Conservation (phyloP, 345 rosid species). For the Eutrema yunnanense region DNA sequence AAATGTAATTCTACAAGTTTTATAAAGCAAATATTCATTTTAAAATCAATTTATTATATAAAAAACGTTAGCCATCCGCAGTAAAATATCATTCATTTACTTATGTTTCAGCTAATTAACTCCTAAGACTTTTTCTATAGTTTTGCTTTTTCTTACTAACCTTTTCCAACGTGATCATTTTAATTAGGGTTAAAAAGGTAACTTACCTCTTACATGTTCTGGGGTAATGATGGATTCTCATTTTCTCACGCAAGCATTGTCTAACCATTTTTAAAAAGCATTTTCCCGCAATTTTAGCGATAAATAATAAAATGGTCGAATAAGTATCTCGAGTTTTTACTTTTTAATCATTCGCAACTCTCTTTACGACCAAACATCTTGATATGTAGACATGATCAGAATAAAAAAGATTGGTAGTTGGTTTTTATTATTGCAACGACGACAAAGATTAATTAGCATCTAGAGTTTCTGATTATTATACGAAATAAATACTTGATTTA, state of each 20-base stretch:
- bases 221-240: conserved; percentile 11
- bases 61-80: not conserved
- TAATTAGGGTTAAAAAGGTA: not conserved
- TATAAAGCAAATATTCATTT: not conserved
- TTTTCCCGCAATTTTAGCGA: not conserved
- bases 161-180: not conserved
- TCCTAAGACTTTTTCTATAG: not conserved
- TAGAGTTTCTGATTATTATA: not conserved
- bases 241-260: conserved; percentile 6
- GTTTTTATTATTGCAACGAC: conserved; percentile 21
- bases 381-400: not conserved
- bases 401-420: conserved; percentile 7
- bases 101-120: not conserved
- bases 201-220: not conserved
- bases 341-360: not conserved
- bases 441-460: conserved; percentile 28
- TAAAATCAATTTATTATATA: not conserved
- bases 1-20: not conserved
- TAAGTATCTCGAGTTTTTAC: conserved; percentile 10
- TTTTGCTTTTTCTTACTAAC: not conserved
- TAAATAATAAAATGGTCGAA: not conserved
- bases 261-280: not conserved
- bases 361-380: conserved; percentile 11
- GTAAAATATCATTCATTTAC: not conserved
- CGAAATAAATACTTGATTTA: not conserved